Base-by-base conservation (phyloP, 2,329 filamentous ascomycete species). In the Xylaria sp. region DNA sequence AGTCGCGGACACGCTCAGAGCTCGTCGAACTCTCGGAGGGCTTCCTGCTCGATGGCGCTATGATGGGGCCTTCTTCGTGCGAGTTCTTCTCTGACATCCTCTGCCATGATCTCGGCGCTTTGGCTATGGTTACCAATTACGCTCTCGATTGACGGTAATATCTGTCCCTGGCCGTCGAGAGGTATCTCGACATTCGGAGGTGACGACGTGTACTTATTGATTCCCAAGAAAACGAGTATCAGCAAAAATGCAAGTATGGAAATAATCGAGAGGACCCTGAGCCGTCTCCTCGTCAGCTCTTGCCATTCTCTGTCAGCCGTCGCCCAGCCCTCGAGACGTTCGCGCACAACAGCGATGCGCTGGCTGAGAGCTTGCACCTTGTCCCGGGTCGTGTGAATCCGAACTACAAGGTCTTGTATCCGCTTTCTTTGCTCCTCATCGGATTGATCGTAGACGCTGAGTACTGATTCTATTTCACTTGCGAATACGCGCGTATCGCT, bases 301-400 rank as follows among this genome's bases (percentile, higher is more conserved):
- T 89, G 83, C 79, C 86, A 88, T 67, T 85, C 83, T 52, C 76
- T 78, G 72, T 92, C 89, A 1, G 83, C 80, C 58, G 78, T 79
- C 71, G 90, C 87, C 81, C 88, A 90, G 34, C 78, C 76, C 69
- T 89, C 86, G 11, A 92, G 83, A 6, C 83, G 79, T 58, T 80
- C 75, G 54, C 84, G 80, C 10, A 90, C 87, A 11, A 79, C 74
- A 55, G 87, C 84, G 2, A 93, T 83, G 53, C 89, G 79, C 49
- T 78, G 78, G 60, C 84, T 84, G 44, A 92, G 76, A 13, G 75
- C 73, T 54, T 81, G 77, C 42, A 89, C 84, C 65, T 80, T 83
- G 52, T 82, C 75, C 51, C 85, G 83, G 8, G 86, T 86, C 2
- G 74, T 72, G 56, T 80, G 75, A 35, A 93, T 83, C 44, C 89